These are phyloP conservation scores for Eucalyptus curtisii DNA, from an alignment of 345 rosid genomes.

Conservation along the genomic window DNA sequence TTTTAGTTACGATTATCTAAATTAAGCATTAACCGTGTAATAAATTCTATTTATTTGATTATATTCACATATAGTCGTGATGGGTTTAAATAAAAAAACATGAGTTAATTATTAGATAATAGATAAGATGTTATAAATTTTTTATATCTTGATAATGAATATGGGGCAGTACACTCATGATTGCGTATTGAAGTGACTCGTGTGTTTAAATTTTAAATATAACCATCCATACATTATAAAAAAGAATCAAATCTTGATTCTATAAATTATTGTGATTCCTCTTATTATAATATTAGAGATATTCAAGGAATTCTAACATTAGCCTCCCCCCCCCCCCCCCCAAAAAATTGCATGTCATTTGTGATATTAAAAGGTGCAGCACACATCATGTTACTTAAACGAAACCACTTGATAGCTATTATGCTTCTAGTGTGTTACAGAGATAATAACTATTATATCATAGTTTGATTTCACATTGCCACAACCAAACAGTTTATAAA, in stretches of 20 bases:
- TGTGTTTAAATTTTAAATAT: too few species aligned
- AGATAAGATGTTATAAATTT: not conserved
- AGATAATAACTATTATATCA: not conserved
- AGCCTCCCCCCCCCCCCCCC: too few species aligned
- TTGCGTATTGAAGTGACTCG: not conserved
- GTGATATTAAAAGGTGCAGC: rapidly evolving
- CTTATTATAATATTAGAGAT: too few species aligned
- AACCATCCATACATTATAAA: too few species aligned
- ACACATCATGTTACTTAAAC: not conserved
- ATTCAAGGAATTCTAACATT: too few species aligned
- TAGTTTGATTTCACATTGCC: rapidly evolving
- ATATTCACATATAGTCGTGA: not conserved
- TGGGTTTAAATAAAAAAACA: not conserved
- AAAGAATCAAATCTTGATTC: too few species aligned
- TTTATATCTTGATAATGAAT: not conserved
- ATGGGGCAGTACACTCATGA: not conserved
- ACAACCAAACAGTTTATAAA: not conserved
- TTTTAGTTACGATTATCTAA: not conserved
- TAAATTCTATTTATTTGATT: not conserved
- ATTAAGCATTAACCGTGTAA: not conserved
- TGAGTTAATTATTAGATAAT: not conserved
- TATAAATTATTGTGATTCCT: too few species aligned
- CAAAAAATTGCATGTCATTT: not conserved
- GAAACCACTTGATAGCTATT: not conserved
- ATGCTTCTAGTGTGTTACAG: rapidly evolving